Evolutionary conservation across 768 basidiomycete species (phyloP).

Genomic region (Mycena venus): DNA sequence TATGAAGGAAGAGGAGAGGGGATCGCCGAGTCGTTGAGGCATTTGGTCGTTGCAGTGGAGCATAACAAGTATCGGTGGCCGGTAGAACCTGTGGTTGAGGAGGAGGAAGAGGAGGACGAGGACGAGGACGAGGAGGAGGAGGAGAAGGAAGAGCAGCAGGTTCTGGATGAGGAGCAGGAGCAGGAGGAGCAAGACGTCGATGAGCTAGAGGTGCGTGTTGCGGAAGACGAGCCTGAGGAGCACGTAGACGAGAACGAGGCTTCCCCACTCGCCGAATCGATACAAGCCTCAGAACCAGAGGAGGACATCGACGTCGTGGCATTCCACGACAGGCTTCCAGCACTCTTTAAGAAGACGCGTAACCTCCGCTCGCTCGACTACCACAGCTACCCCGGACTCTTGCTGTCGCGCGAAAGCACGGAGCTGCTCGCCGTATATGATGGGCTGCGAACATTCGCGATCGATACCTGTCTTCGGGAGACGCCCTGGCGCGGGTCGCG

Average conservation of each 20-base stretch:
- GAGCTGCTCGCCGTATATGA: constrained; percentile 1
- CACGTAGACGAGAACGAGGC: neutral
- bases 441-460: constrained; percentile 14
- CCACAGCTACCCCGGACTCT: constrained; percentile 22
- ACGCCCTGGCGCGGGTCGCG: neutral
- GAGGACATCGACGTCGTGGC: constrained; percentile 3
- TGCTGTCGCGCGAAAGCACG: neutral
- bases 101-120: neutral
- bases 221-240: neutral
- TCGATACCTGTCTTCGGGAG: constrained; percentile 2
- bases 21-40: neutral
- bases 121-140: neutral
- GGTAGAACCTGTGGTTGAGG: neutral
- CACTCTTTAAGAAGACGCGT: constrained; percentile 9
- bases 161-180: neutral
- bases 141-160: neutral
- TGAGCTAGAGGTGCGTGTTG: no score
- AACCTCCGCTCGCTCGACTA: constrained; percentile 33
- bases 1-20: neutral
- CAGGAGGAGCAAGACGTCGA: no score
- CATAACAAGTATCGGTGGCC: neutral
- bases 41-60: constrained; percentile 14
- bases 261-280: no score
- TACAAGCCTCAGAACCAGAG: neutral
- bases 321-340: constrained; percentile 10